phyloP scores from a whole-genome alignment of 768 basidiomycete genomes.

The Cyathus striatus region DNA sequence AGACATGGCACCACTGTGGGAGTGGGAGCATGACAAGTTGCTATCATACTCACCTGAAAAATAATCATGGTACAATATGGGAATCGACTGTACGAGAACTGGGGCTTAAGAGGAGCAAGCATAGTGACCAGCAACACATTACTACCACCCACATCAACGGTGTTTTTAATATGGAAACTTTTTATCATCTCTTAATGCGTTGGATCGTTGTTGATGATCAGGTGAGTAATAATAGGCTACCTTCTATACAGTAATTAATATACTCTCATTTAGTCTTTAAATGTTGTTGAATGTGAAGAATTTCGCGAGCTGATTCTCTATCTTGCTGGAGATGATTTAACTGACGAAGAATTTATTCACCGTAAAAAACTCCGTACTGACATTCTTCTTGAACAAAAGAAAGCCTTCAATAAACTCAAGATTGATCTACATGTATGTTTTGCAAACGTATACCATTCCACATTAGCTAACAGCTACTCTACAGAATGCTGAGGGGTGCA shows the following conservation, averaged over 20 bases:
- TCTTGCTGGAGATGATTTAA: neutral
- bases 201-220: neutral
- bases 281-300: conserved; percentile 3
- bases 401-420: neutral
- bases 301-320: conserved; percentile 2
- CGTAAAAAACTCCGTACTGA: neutral
- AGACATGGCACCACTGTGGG: neutral
- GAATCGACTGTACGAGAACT: neutral
- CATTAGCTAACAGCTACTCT: neutral
- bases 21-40: neutral
- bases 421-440: neutral
- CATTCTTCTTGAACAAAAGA: neutral
- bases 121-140: neutral
- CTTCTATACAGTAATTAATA: neutral
- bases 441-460: neutral
- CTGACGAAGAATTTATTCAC: neutral
- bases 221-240: neutral
- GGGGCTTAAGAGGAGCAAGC: no score
- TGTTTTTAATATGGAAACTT: neutral
- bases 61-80: neutral
- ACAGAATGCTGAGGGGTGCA: neutral
- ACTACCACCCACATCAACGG: neutral
- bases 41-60: neutral
- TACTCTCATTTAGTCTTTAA: neutral
- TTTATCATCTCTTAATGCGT: neutral